Base-by-base conservation (phyloP, 1,139 yeast genomes). In the Arxiozyma bovina region DNA sequence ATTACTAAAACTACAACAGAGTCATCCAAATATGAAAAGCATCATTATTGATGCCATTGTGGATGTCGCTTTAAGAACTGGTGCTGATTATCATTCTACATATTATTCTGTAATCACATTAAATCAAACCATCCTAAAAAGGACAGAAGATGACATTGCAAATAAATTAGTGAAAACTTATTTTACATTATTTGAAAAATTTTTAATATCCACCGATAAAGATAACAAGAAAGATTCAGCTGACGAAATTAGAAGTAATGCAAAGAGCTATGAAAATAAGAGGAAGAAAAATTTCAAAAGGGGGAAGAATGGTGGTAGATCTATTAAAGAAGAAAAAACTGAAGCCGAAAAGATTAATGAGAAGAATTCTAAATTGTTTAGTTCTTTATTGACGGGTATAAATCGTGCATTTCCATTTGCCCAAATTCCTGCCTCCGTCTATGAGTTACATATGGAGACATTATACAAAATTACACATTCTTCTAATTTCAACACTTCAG, bases 341-440 rank as follows among this genome's bases (percentile, higher is more conserved):
- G 85, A 83, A 57, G 77, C 75, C 52, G 96, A 87, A 62, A 75
- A 87, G 5, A 71, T 84, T 49, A 96, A 89, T 68, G 98, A 93
- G 66, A 87, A 85, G 65, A 87, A 84, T 64, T 79, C 95, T 47
- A 87, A 88, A 66, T 74, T 93, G 63, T 89, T 91, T 63, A 85
- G 96, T 42, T 97, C 96, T 22, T 79, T 94, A 57, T 80, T 93
- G 60, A 90, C 99, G 1, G 99, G 99, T 60, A 80, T 93, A 58
- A 94, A 94, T 70, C 86, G 99, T 73, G 94, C 99, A 0, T 91
- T 88, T 77, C 98, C 99, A 55, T 93, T 88, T 68, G 84, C 96
- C 1, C 78, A 81, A 58, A 76, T 94, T 55, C 87, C 95, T 9
- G 77, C 82, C 52, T 83, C 82, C 22, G 79, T 82, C 9, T 91